These are phyloP conservation scores for Exophiala xenobiotica DNA, from an alignment of 2,329 filamentous ascomycete species.

Conservation along the genomic window DNA sequence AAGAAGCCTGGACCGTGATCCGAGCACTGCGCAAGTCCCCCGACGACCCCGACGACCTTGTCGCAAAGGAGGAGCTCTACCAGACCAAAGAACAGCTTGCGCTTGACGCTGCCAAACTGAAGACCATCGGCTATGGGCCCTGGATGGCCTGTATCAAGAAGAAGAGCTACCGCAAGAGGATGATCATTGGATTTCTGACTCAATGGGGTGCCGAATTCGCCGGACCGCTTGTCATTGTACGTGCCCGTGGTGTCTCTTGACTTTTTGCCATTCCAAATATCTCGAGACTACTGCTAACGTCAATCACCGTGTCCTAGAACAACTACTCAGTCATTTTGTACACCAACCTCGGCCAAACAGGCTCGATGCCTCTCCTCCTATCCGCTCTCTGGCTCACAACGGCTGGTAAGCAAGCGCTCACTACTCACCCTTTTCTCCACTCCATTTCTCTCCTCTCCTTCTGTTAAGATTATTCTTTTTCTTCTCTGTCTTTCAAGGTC, in stretches of 20 bases:
- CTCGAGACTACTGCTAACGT: no score
- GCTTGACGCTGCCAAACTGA: constrained; percentile 35
- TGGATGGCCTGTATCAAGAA: constrained; percentile 50
- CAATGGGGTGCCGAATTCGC: constrained; percentile 56
- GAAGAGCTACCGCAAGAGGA: constrained; percentile 51
- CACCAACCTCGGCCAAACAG: constrained; percentile 38
- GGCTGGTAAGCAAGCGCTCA: constrained; percentile 45
- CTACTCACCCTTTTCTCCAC: no score
- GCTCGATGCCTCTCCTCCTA: constrained; percentile 45
- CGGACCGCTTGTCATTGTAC: constrained; percentile 52
- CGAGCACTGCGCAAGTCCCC: constrained; percentile 44
- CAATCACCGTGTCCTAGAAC: constrained; percentile 23
- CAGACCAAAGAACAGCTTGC: constrained; percentile 32
- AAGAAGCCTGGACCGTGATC: constrained; percentile 32
- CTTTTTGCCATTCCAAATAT: neutral
- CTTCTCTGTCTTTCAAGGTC: no score
- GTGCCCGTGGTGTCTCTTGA: neutral
- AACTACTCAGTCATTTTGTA: constrained; percentile 46
- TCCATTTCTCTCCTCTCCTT: no score
- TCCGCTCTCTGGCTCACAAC: constrained; percentile 47
- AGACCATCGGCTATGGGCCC: constrained; percentile 39
- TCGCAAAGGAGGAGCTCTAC: constrained; percentile 43
- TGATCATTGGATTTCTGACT: constrained; percentile 53
- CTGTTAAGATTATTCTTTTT: no score
- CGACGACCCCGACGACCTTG: constrained; percentile 40